Evolutionary conservation across 805 yeast species (phyloP), one percentile per base, ranked within the genome.

Genomic region (Saccharomycopsis sp.): DNA sequence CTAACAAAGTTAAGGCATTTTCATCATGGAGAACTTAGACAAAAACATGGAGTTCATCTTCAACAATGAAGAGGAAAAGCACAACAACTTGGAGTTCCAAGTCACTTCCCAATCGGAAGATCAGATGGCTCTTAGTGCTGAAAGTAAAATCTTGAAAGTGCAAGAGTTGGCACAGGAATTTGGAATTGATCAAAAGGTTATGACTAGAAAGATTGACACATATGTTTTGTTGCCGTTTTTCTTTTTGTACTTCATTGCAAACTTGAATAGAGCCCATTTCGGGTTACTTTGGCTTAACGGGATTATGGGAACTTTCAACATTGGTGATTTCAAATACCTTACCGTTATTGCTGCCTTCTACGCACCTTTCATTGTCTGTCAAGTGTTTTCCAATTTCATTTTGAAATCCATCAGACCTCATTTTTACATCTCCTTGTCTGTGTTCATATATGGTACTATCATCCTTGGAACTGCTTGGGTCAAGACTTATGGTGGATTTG

Each of bases 241-340:
- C 54, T 55, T 79, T 26, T 62, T 81, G 26, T 80, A 80, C 52
- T 71, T 80, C 53, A 64, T 80, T 50, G 79, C 86, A 1, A 80
- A 80, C 52, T 61, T 81, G 54, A 87, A 81, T 54, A 66, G 88
- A 55, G 84, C 80, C 38, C 80, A 80, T 54, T 77, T 81, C 44
- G 75, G 85, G 26, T 79, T 80, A 55, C 87, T 88, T 10, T 71
- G 73, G 47, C 65, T 76, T 39, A 78, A 78, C 52, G 84, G 84
- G 7, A 61, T 81, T 60, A 62, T 65, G 16, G 57, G 52, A 1
- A 78, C 75, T 41, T 58, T 81, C 33, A 52, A 65, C n/a, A 63
- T 81, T 35, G 55, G 58, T 1, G 78, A 80, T 4, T 66, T 67
- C 48, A 79, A 80, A 52, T 79, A 68, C 62, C 74, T 77, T 53